phyloP scores from a whole-genome alignment of 2,329 filamentous ascomycete species.

The Knufia petricola region DNA sequence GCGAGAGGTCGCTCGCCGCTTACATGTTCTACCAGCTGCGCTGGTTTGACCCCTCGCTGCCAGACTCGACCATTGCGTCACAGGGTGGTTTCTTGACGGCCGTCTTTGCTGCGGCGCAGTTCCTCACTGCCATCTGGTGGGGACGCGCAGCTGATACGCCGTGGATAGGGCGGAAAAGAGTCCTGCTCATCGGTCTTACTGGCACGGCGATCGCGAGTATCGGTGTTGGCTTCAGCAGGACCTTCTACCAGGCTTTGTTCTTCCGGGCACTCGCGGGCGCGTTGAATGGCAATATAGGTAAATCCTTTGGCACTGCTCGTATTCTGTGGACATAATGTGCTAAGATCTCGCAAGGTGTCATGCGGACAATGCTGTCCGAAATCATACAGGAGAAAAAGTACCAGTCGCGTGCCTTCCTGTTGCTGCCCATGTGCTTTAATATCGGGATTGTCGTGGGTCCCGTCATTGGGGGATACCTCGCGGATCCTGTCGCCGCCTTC shows the following conservation, averaged over 20 bases:
- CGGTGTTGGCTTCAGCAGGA: slow-evolving; percentile 59
- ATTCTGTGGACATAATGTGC: too few relatives aligned
- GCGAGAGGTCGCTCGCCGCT: slow-evolving; percentile 65
- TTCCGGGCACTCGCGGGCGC: slow-evolving; percentile 59
- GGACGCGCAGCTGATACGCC: slow-evolving; percentile 59
- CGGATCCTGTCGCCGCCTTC: slow-evolving; percentile 54
- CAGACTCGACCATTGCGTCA: slow-evolving; percentile 57
- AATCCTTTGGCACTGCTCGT: slow-evolving; percentile 50
- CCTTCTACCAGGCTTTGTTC: slow-evolving; percentile 52
- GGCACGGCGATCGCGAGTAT: slow-evolving; percentile 59
- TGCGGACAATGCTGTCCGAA: slow-evolving; percentile 65
- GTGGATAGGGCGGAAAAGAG: slow-evolving; percentile 61
- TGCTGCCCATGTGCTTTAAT: slow-evolving; percentile 61
- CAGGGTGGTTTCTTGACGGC: slow-evolving; percentile 72
- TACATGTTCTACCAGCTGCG: slow-evolving; percentile 87
- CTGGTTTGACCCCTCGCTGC: slow-evolving; percentile 55
- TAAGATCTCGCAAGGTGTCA: slow-evolving; percentile 28
- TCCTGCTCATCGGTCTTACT: slow-evolving; percentile 64
- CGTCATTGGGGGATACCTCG: slow-evolving; percentile 55
- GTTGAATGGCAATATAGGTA: slow-evolving; percentile 63
- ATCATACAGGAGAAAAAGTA: slow-evolving; percentile 38
- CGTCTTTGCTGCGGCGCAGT: slow-evolving; percentile 72
- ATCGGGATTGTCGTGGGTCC: slow-evolving; percentile 53
- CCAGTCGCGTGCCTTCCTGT: slow-evolving; percentile 46
- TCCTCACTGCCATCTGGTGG: slow-evolving; percentile 74